Conservation (phyloP, 495 filamentous ascomycete species). For the Penicillium silybi region DNA sequence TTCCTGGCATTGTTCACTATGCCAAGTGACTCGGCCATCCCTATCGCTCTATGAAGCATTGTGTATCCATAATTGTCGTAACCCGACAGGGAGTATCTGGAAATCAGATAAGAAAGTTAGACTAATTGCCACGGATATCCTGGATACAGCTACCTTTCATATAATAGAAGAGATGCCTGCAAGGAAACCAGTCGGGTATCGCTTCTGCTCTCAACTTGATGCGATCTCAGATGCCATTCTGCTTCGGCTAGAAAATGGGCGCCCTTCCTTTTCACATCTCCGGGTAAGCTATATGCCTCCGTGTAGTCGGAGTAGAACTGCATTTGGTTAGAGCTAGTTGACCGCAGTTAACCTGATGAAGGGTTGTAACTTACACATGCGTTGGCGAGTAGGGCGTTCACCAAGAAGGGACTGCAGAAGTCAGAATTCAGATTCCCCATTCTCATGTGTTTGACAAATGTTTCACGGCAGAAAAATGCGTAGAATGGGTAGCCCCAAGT, state of each 20-base stretch:
- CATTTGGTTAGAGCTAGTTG: not conserved
- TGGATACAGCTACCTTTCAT: slow-evolving; percentile 22
- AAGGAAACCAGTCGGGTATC: slow-evolving; percentile 22
- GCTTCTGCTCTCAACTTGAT: slow-evolving; percentile 17
- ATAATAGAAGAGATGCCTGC: slow-evolving; percentile 29
- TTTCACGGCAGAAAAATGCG: slow-evolving; percentile 31
- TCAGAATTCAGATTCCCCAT: slow-evolving; percentile 20
- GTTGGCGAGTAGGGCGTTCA: slow-evolving; percentile 43
- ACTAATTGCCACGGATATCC: not conserved
- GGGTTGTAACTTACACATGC: slow-evolving; percentile 22
- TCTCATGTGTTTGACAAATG: slow-evolving; percentile 37
- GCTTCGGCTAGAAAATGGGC: slow-evolving; percentile 29
- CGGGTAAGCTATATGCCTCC: slow-evolving; percentile 24
- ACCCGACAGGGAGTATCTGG: slow-evolving; percentile 29
- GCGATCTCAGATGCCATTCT: slow-evolving; percentile 18
- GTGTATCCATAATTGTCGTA: slow-evolving; percentile 27
- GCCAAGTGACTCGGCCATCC: slow-evolving; percentile 27
- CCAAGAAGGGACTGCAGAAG: slow-evolving; percentile 43
- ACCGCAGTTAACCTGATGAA: not conserved
- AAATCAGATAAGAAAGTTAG: not conserved
- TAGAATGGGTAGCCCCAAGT: slow-evolving; percentile 43
- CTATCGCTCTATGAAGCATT: slow-evolving; percentile 28
- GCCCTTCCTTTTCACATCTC: slow-evolving; percentile 28
- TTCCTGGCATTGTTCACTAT: slow-evolving; percentile 15
- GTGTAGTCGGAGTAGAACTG: slow-evolving; percentile 31